A percentile compares a stretch with the other conserved stretches of the same genome.
Conservation (phyloP, 2,329 filamentous ascomycete genomes). For the Capronia epimyces region DNA sequence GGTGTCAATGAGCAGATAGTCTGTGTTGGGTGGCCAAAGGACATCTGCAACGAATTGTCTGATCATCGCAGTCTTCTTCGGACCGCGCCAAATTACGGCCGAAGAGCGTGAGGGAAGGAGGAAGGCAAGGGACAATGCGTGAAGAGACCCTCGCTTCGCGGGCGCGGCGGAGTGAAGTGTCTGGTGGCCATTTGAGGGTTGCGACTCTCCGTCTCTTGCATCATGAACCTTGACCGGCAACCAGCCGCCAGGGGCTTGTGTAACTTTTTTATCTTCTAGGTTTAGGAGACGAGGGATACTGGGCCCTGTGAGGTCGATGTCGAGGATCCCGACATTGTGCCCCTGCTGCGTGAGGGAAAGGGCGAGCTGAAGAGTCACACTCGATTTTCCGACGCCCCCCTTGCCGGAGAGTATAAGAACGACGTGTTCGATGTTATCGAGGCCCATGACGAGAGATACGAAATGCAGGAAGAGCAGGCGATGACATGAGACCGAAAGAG, state of each 20-base stretch:
- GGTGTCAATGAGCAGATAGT: constrained; percentile 91
- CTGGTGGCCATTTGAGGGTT: background rate
- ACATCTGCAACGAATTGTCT: constrained; percentile 92
- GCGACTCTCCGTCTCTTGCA: constrained; percentile 31
- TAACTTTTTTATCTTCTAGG: constrained; percentile 82
- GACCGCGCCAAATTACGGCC: constrained; percentile 93
- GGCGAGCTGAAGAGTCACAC: constrained; percentile 92
- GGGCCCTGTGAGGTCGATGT: constrained; percentile 91
- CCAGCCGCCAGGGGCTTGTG: constrained; percentile 87
- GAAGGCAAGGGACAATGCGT: constrained; percentile 90
- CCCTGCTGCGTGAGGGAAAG: constrained; percentile 80
- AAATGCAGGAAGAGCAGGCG: too few species aligned
- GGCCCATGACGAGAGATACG: constrained; percentile 20
- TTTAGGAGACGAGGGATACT: constrained; percentile 94
- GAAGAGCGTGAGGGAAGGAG: constrained; percentile 76
- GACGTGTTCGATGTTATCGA: constrained; percentile 25
- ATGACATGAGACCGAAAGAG: background rate
- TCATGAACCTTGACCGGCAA: constrained; percentile 79
- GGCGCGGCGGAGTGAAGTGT: background rate
- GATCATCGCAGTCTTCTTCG: constrained; percentile 99
- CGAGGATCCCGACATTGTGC: constrained; percentile 86
- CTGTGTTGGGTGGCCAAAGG: constrained; percentile 72
- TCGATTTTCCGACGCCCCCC: constrained; percentile 96
- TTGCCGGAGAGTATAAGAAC: constrained; percentile 78
- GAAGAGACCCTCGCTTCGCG: constrained; percentile 36